Evolutionary conservation across 192 early-diverging fungal genomes (phyloP).

Genomic region (Obelidium mucronatum): DNA sequence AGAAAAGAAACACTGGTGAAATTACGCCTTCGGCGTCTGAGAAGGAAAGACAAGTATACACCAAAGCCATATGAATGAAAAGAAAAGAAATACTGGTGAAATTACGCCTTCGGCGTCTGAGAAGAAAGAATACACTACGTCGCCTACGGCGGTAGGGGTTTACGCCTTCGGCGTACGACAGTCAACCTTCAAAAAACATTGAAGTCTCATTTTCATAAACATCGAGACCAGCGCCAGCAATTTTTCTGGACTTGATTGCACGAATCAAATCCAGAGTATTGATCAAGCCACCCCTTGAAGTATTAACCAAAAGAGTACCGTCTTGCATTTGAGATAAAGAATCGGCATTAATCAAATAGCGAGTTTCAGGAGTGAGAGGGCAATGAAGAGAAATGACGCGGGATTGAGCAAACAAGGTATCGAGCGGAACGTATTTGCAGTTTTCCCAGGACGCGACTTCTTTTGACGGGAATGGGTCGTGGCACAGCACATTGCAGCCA

Average conservation of each 20-base stretch:
- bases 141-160: no score
- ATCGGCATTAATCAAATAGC: slow-evolving; percentile 48
- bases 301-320: slow-evolving; percentile 55
- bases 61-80: no score
- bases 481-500: slow-evolving; percentile 51
- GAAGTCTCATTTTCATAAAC: slow-evolving; percentile 54
- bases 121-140: no score
- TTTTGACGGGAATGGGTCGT: slow-evolving; percentile 47
- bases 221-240: slow-evolving; percentile 53
- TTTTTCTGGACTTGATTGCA: slow-evolving; percentile 48
- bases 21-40: no score
- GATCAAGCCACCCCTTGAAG: slow-evolving; percentile 49
- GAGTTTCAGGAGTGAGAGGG: slow-evolving; percentile 48
- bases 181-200: slow-evolving; percentile 55
- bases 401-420: slow-evolving; percentile 36
- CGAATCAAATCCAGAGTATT: slow-evolving; percentile 47
- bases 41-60: no score
- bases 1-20: no score
- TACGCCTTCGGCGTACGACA: no score
- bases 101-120: no score
- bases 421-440: slow-evolving; percentile 45
- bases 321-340: slow-evolving; percentile 46
- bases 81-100: no score
- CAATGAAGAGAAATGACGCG: slow-evolving; percentile 55
- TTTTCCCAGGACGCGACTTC: slow-evolving; percentile 29